Percentiles rank a stretch among this genome's conserved stretches.
Conservation (phyloP, 2,329 filamentous ascomycete species). For the Ophiostoma triangulosporum region DNA sequence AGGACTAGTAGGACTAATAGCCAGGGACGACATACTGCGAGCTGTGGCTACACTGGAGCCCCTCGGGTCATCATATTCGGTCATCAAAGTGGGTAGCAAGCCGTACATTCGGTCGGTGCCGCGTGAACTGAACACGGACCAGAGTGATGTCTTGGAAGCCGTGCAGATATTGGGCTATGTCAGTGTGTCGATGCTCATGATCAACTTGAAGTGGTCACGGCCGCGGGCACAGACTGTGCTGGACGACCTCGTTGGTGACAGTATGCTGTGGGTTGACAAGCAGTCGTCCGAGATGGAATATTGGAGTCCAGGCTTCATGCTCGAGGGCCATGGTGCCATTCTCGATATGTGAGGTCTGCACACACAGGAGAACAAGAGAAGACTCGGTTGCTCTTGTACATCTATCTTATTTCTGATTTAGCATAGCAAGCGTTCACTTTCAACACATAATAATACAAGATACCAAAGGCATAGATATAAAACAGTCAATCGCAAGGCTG, state of each 20-base stretch:
- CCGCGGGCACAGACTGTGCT: constrained; percentile 79
- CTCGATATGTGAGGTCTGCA: constrained; percentile 11
- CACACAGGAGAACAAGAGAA: background rate
- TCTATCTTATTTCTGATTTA: too few species aligned
- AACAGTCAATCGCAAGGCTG: constrained; percentile 1
- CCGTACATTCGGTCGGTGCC: constrained; percentile 86
- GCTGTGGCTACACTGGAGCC: constrained; percentile 80
- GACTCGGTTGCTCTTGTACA: too few species aligned
- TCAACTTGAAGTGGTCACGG: constrained; percentile 75
- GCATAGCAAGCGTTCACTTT: background rate
- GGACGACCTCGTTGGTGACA: constrained; percentile 77
- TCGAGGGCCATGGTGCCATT: constrained; percentile 24
- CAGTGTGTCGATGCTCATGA: constrained; percentile 73
- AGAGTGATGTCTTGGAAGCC: constrained; percentile 82
- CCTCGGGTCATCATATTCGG: constrained; percentile 74
- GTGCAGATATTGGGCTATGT: constrained; percentile 84
- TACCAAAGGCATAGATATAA: background rate
- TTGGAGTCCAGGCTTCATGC: constrained; percentile 73
- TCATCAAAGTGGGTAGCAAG: constrained; percentile 70
- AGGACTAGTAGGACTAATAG: background rate
- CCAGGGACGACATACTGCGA: constrained; percentile 76
- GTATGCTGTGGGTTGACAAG: constrained; percentile 86
- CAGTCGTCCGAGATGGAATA: constrained; percentile 83
- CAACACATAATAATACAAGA: background rate
- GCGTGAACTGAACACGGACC: constrained; percentile 88